phyloP scores from a whole-genome alignment of 352 stramenopile genomes.

The Globisporangium polare region DNA sequence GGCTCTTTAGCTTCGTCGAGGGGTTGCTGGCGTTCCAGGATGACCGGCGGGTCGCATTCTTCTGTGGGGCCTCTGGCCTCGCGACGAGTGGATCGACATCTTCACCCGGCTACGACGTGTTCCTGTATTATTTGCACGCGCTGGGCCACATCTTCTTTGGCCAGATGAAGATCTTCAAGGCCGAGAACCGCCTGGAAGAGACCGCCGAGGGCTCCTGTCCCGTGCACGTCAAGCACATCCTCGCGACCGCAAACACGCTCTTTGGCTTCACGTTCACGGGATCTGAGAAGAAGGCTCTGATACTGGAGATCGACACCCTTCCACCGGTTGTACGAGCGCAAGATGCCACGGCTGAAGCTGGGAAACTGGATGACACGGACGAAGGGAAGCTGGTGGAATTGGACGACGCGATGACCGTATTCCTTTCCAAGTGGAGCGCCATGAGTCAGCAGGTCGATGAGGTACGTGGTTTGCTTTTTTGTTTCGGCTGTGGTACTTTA shows the following conservation, averaged over 20 bases:
- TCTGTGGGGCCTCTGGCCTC: slow-evolving; percentile 40
- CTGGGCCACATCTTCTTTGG: slow-evolving; percentile 62
- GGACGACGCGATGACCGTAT: slow-evolving; percentile 59
- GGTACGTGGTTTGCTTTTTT: slow-evolving; percentile 19
- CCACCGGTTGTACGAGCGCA: slow-evolving; percentile 2
- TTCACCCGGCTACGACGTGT: slow-evolving; percentile 45
- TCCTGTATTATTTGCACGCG: slow-evolving; percentile 67
- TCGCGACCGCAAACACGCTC: slow-evolving; percentile 27
- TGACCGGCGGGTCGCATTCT: slow-evolving; percentile 63
- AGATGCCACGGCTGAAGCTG: neutral
- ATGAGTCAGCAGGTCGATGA: slow-evolving; percentile 49
- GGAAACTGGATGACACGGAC: neutral
- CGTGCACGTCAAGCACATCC: slow-evolving; percentile 29
- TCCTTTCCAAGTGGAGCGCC: slow-evolving; percentile 47
- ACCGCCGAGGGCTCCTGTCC: slow-evolving; percentile 44
- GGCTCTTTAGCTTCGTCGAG: slow-evolving; percentile 48
- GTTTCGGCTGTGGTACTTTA: too few species aligned
- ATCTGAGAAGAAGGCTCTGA: slow-evolving; percentile 28
- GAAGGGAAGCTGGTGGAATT: slow-evolving; percentile 39
- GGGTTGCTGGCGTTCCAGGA: slow-evolving; percentile 34
- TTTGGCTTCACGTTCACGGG: slow-evolving; percentile 46
- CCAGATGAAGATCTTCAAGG: slow-evolving; percentile 66
- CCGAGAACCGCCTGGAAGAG: slow-evolving; percentile 53
- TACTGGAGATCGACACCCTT: slow-evolving; percentile 31
- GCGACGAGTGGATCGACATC: neutral